Evolutionary conservation across 768 basidiomycete species (phyloP), one percentile per base, ranked within the genome.

Genomic region (Amanita rimosa): DNA sequence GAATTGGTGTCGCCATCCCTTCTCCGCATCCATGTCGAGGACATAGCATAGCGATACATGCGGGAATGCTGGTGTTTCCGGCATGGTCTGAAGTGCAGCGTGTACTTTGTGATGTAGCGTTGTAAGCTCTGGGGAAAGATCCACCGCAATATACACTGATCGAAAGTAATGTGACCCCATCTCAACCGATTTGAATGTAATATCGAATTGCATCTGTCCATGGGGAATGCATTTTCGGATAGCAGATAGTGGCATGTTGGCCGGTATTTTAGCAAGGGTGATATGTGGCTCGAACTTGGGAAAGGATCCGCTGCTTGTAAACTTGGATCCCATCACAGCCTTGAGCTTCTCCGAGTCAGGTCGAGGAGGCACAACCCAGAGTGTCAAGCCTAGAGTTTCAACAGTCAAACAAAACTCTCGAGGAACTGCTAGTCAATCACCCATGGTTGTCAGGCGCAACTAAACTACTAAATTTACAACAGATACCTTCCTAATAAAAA

Each of bases 21-120:
- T 52, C 11, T 65, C 68, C 3, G 72, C 71, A 53, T 88, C 85
- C n/a, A 71, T 68, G 50, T 88, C 78, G 22, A 67, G 69, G 51
- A 88, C 79, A 58, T 90, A 90, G 57, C 75, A 81, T 51, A 90
- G 55, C 31, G 87, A 89, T 53, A 87, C 53, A 60, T 90, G 87
- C 6, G 85, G 82, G 53, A 76, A 83, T 31, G 67, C 62, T 0
- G 83, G 82, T 1, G 83, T 78, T 3, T 57, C 56, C 1, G 74
- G 69, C 19, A 71, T 64, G 6, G 73, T 50, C 4, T 60, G 59
- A 19, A 71, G 59, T 19, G 57, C 54, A 4, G 57, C 55, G 48
- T 75, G 68, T 24, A 87, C 64, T 26, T 67, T 55, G 26, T 54
- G 60, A 54, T 82, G 82, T 27, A 89, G 61, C 16, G 57, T 58